phyloP scores from a whole-genome alignment of 2,329 filamentous ascomycete species.

The Fusarium poae region DNA sequence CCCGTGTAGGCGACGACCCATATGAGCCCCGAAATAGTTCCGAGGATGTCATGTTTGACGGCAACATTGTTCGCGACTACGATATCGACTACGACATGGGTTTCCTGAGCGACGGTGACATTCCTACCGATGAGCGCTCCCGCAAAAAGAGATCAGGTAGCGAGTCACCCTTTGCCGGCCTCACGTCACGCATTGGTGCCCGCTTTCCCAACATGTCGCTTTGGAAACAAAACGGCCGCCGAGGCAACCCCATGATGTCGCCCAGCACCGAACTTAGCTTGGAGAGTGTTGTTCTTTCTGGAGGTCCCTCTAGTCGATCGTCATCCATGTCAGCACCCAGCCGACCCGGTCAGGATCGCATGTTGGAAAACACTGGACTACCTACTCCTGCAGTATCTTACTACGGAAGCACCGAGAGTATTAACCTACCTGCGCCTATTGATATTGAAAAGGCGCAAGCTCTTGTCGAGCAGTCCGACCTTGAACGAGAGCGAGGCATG shows the following conservation, averaged over 20 bases:
- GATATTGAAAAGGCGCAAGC: constrained; percentile 48
- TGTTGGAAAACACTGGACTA: constrained; percentile 66
- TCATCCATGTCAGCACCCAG: constrained; percentile 79
- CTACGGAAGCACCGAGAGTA: constrained; percentile 70
- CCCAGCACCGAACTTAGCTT: constrained; percentile 87
- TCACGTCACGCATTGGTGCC: constrained; percentile 75
- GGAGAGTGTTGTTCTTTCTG: constrained; percentile 77
- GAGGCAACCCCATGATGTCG: constrained; percentile 61
- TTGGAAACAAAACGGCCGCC: constrained; percentile 62
- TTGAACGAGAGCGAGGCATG: constrained; percentile 69
- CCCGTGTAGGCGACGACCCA: constrained; percentile 68
- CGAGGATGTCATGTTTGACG: constrained; percentile 54
- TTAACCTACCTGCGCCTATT: constrained; percentile 63
- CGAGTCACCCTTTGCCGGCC: constrained; percentile 71
- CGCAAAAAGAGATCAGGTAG: constrained; percentile 68
- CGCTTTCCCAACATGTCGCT: constrained; percentile 67
- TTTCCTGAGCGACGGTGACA: constrained; percentile 75
- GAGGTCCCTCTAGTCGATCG: constrained; percentile 79
- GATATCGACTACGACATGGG: constrained; percentile 75
- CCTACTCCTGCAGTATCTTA: constrained; percentile 74
- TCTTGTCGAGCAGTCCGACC: constrained; percentile 60
- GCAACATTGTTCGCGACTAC: constrained; percentile 57
- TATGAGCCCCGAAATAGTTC: constrained; percentile 68
- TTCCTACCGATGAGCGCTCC: constrained; percentile 59
- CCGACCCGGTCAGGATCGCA: constrained; percentile 60